Evolutionary conservation across 352 stramenopile species (phyloP).

Genomic region (Phytophthora sp.): DNA sequence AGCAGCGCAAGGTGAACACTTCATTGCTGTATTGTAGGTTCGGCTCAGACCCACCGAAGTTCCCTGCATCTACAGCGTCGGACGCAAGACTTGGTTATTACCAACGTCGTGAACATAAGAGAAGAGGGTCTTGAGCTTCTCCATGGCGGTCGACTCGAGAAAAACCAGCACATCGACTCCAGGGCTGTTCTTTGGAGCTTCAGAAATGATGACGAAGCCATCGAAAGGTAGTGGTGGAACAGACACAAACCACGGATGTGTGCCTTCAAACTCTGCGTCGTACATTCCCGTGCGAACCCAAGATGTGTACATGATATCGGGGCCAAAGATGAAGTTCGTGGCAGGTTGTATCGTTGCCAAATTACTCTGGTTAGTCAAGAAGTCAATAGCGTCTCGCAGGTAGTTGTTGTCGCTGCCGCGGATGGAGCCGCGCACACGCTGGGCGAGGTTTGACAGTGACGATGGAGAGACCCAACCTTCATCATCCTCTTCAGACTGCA

Average conservation of each 20-base stretch:
- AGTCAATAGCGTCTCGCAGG: conserved; percentile 61
- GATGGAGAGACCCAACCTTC: not conserved
- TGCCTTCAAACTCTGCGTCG: conserved; percentile 52
- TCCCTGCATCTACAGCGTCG: conserved; percentile 11
- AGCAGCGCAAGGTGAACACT: too few relatives aligned
- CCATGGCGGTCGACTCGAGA: conserved; percentile 43
- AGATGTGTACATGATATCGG: conserved; percentile 62
- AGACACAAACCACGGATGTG: conserved; percentile 36
- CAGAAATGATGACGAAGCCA: conserved; percentile 52
- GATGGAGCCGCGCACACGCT: conserved; percentile 38
- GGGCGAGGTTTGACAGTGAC: conserved; percentile 26
- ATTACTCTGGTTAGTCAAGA: conserved; percentile 38
- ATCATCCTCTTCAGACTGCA: conserved; percentile 15
- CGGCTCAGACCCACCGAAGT: too few relatives aligned
- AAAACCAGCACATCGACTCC: conserved; percentile 52
- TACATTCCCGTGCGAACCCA: conserved; percentile 66
- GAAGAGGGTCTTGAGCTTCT: conserved; percentile 20
- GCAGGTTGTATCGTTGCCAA: conserved; percentile 34
- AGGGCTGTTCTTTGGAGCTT: conserved; percentile 27
- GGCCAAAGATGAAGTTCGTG: conserved; percentile 54
- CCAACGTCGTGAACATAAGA: conserved; percentile 2
- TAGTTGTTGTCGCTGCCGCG: conserved; percentile 35
- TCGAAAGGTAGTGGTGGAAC: conserved; percentile 41
- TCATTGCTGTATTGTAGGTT: not conserved
- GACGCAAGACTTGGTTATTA: not conserved